Evolutionary conservation across 208 protist genomes (phyloP), one percentile per base, ranked within the genome.

Genomic region (Leishmania amazonensis): DNA sequence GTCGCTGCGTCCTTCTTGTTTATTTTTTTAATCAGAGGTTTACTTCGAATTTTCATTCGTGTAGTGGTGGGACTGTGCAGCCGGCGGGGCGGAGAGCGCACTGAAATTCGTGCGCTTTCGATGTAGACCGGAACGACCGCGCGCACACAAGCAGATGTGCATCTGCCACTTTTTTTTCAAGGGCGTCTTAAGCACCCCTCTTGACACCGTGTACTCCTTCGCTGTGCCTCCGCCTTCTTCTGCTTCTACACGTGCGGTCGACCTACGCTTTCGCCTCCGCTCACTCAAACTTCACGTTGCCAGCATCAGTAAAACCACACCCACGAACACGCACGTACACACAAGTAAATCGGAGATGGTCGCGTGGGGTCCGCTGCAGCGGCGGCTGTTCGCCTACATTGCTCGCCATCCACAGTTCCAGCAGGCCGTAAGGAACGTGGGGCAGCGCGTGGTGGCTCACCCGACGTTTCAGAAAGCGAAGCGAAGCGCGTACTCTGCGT

Each of bases 331-430:
- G 7, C n/a, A 47, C 73, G 35, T 9, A 17, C 51, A 40, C 28
- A 78, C 60, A 67, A 31, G 24, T 62, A 62, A 31, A 77, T 21
- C 0, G 24, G 79, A 28, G 40, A 91, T 93, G 90, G 79, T 40
- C 70, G 78, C 81, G 4, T 88, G 81, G 76, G 81, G 85, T n/a
- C 81, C 81, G 17, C 40, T 91, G 53, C 88, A 89, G 76, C 77
- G 78, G 54, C 85, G 88, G 74, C 54, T 91, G 78, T 38, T 91
- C 57, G 75, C 83, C 28, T 89, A 88, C 68, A 49, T 89, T 24
- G 75, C 81, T 2, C 81, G 76, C 15, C 84, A 91, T 58, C 87
- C 90, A 24, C 80, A 91, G 57, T 58, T 86, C 47, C 81, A 83
- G 72, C 81, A 53, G 38, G 81, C 78, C n/a, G 81, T 90, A 11